These are phyloP conservation scores for Leishmania mexicana DNA, from an alignment of 208 protist genomes.

Conservation along the genomic window DNA sequence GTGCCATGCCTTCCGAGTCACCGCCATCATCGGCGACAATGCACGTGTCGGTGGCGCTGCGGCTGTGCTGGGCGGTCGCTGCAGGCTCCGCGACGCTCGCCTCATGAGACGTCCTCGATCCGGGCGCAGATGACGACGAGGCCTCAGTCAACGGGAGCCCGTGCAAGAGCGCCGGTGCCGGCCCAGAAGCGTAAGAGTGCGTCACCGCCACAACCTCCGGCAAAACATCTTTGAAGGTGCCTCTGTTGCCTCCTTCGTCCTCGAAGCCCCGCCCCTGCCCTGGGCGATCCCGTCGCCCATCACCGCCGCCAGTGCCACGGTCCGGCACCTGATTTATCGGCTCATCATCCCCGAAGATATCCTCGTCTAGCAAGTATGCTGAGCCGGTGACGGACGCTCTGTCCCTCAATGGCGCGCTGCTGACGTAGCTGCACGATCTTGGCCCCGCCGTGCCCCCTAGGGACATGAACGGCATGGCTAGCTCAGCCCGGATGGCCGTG, in stretches of 20 bases:
- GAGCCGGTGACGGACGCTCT: not conserved
- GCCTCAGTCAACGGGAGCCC: constrained; percentile 1
- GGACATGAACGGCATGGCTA: constrained; percentile 1
- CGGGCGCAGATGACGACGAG: not conserved
- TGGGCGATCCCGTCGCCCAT: not conserved
- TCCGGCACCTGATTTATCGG: not conserved
- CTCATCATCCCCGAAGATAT: not conserved
- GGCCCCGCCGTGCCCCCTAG: not conserved
- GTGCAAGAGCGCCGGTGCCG: constrained; percentile 10
- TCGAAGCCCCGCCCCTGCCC: not conserved
- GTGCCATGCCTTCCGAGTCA: not conserved
- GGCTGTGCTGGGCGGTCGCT: not conserved
- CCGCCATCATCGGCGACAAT: not conserved
- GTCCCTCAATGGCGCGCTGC: not conserved
- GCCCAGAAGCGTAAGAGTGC: constrained; percentile 1
- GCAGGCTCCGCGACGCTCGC: not conserved
- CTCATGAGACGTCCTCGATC: not conserved
- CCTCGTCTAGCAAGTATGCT: not conserved
- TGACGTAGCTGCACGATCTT: not conserved
- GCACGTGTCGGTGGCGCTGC: not conserved
- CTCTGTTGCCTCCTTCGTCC: not conserved
- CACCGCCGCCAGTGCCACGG: not conserved
- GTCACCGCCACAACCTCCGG: constrained; percentile 14
- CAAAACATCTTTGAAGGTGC: constrained; percentile 9
- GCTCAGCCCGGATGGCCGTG: constrained; percentile 25